Evolutionary conservation across 2,329 filamentous ascomycete genomes (phyloP), one percentile per base, ranked within the genome.

Genomic region (Aspergillus pseudotamarii): DNA sequence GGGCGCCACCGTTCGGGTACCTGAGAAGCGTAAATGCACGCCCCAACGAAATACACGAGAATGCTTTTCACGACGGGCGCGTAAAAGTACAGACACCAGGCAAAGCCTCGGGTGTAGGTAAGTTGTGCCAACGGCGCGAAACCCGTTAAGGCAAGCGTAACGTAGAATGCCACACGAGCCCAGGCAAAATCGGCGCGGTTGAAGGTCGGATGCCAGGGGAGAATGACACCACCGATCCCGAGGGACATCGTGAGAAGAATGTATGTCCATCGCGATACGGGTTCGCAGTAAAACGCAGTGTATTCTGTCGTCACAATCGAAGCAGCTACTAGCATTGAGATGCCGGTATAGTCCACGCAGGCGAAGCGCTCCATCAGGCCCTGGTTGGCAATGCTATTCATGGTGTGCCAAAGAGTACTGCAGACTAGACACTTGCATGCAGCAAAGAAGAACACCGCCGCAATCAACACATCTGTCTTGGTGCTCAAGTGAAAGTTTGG

Each of bases 231-330:
- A 45, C 89, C 91, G 61, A 96, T 81, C 55, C 95, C 95, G 30
- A 99, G 87, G 16, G 89, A 76, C 62, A 91, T 90, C 2, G 95
- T 98, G 57, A 91, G 83, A 48, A 85, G 79, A 83, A 99, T 95
- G 80, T 98, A 99, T 14, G 87, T 83, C 86, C 91, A 95, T 60
- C 94, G 90, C 69, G 91, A 94, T 54, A 91, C 73, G 3, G 95
- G 94, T 73, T 99, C 95, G 81, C 95, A 97, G 82, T 99, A 99
- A 79, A 99, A 99, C 28, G 94, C 95, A 0, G 95, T 97, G 81
- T 98, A 99, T 77, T 99, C 95, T 41, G 93, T 97, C 2, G 95
- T 97, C 86, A 98, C 93, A 81, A 99, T 99, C 61, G 92, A 96
- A 11, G 95, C 93, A 2, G 95, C 77, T 58, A 99, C 95, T 30